Base-by-base conservation (phyloP, 345 rosid genomes). In the Salix arbutifolia region DNA sequence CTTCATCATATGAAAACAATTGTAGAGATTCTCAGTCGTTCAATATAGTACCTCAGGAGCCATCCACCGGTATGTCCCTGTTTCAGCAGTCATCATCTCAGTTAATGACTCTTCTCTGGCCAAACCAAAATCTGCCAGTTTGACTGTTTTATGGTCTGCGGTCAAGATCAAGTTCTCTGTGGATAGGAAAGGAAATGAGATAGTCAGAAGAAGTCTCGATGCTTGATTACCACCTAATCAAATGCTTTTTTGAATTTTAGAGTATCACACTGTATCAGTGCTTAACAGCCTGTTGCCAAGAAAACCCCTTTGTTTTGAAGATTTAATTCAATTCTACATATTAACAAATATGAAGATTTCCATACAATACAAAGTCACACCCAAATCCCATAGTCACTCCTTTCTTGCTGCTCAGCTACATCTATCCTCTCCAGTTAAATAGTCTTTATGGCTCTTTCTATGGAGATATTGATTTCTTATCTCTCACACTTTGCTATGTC, bases 1-100 rank as follows among this genome's bases (percentile, higher is more conserved):
- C 26, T 70, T n/a, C 31, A 35, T 19, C 12, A 11, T 52, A 30
- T 71, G 7, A 70, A 58, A 23, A 52, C 4, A 25, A 37, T 25
- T 67, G 46, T 17, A n/a, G 58, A 68, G 23, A 53, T 44, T 44
- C 52, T 33, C 6, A 77, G 78, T 52, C 13, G 65, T 56, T 8
- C 31, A 73, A 61, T 74, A 30, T 67, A 65, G 44, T 77, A 92
- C 99, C 96, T 96, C 99, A 0, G 99, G 99, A 73, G 99, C 99
- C 99, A 96, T 96, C 99, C 99, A 96, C 26, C 99, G 90, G 66
- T 96, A 96, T 18, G 99, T 96, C 61, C 99, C 99, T 0, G 99
- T 94, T 85, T 96, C 99, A 71, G 99, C 98, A 31, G 99, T 96
- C 99, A 96, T 96, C 99, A 96, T 96, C 85, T 96, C 99, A 0